These are phyloP conservation scores for Aspergillus thermomutatus DNA, from an alignment of 2,329 filamentous ascomycete genomes.

Conservation along the genomic window DNA sequence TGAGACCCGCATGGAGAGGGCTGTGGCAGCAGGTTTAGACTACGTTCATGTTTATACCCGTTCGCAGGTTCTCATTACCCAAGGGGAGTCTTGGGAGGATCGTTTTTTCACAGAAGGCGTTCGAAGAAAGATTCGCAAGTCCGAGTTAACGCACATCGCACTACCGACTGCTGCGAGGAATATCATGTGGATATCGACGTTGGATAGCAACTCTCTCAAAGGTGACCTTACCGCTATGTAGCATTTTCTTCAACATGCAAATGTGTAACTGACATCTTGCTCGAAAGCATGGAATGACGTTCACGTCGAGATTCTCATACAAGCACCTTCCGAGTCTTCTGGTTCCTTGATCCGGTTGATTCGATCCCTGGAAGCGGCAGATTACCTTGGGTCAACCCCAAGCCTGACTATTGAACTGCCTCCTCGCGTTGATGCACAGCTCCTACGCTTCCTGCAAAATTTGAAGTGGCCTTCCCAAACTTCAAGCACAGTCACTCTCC, in stretches of 20 bases:
- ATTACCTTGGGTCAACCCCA: conserved; percentile 69
- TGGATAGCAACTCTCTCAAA: conserved; percentile 69
- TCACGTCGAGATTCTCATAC: conserved; percentile 77
- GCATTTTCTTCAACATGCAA: neutral
- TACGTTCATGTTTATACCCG: conserved; percentile 72
- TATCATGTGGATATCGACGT: conserved; percentile 70
- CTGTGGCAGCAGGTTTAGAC: conserved; percentile 62
- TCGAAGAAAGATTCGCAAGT: conserved; percentile 50
- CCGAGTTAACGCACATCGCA: conserved; percentile 66
- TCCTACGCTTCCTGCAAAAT: conserved; percentile 58
- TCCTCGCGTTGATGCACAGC: conserved; percentile 61
- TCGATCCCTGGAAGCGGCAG: conserved; percentile 68
- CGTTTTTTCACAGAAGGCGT: conserved; percentile 62
- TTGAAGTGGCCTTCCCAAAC: conserved; percentile 66
- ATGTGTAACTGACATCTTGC: conserved; percentile 7
- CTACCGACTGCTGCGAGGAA: conserved; percentile 63
- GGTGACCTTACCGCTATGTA: conserved; percentile 43
- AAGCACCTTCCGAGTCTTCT: conserved; percentile 66
- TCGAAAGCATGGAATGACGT: conserved; percentile 70
- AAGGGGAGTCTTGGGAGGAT: conserved; percentile 66
- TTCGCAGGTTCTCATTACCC: conserved; percentile 72
- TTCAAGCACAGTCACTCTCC: conserved; percentile 59
- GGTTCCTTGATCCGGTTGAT: conserved; percentile 75
- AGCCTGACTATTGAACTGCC: conserved; percentile 84
- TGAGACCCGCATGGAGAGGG: conserved; percentile 64